phyloP scores from a whole-genome alignment of 768 basidiomycete genomes.

The Boletus sp. region DNA sequence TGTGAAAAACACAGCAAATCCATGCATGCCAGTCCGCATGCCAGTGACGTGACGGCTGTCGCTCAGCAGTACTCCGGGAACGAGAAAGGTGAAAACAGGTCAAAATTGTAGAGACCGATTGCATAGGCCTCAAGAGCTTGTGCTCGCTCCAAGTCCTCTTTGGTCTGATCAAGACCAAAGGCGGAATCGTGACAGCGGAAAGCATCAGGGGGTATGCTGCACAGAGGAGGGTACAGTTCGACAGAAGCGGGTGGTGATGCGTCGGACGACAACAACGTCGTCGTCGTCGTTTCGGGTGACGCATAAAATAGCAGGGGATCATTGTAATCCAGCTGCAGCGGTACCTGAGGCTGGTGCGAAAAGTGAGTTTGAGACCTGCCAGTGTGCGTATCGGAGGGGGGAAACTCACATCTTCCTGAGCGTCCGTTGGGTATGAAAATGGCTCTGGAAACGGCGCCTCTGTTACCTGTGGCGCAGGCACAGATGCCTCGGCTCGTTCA shows the following conservation, averaged over 20 bases:
- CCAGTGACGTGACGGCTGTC: too few relatives aligned
- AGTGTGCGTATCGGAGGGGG: background rate
- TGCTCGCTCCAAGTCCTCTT: conserved; percentile 23
- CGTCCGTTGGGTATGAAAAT: background rate
- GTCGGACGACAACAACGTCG: background rate
- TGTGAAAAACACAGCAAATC: background rate
- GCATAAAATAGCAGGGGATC: background rate
- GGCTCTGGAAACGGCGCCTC: background rate
- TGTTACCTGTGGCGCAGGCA: background rate
- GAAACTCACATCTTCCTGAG: conserved; percentile 11
- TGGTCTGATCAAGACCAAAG: conserved; percentile 2
- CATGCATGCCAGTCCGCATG: background rate
- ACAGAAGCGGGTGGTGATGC: conserved; percentile 2
- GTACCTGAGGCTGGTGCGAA: background rate
- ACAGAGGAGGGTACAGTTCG: background rate
- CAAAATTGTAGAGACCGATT: conserved; percentile 27
- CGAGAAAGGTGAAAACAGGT: conserved; percentile 21
- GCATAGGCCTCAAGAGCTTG: conserved; percentile 32
- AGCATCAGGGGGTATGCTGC: conserved; percentile 1
- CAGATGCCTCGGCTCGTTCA: background rate
- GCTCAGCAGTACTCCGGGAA: conserved; percentile 21
- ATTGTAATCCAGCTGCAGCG: background rate
- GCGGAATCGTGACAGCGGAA: conserved; percentile 1
- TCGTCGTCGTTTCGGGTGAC: background rate
- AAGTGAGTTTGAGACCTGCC: background rate